Percentiles rank a stretch among this genome's conserved stretches.
These are phyloP conservation scores for Anethum foeniculum DNA, from an alignment of 140 eudicot genomes.

Conservation along the genomic window DNA sequence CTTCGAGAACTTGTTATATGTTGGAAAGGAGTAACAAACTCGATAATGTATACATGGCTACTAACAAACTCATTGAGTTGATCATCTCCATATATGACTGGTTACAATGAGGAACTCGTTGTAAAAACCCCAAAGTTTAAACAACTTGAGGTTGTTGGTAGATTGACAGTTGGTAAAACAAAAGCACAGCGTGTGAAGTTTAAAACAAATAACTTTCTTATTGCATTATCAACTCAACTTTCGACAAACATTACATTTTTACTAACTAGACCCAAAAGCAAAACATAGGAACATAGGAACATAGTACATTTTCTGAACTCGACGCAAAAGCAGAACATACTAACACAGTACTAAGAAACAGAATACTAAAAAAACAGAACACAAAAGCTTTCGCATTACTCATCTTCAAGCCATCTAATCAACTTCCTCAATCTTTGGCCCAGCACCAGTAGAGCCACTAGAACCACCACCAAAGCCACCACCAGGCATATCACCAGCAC, in stretches of 20 bases:
- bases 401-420: background rate
- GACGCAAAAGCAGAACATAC: background rate
- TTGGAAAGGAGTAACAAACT: no score
- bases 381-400: background rate
- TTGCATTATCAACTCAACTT: background rate
- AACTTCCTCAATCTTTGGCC: conserved; percentile 11
- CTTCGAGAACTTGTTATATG: no score
- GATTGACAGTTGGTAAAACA: no score
- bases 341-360: background rate
- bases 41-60: no score
- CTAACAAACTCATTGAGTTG: no score
- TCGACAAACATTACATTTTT: background rate
- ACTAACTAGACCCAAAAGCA: background rate
- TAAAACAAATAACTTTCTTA: background rate
- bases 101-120: no score
- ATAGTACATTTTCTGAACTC: background rate
- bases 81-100: no score
- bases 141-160: no score
- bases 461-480: conserved; percentile 7
- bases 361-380: background rate
- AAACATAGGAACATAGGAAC: no score
- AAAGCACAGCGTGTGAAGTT: background rate
- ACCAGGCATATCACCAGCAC: conserved; percentile 6
- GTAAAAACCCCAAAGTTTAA: no score
- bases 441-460: conserved; percentile 3